Percentiles rank a stretch among this genome's conserved stretches.
phyloP scores from a whole-genome alignment of 768 basidiomycete species.

The Tulasnella sp. region DNA sequence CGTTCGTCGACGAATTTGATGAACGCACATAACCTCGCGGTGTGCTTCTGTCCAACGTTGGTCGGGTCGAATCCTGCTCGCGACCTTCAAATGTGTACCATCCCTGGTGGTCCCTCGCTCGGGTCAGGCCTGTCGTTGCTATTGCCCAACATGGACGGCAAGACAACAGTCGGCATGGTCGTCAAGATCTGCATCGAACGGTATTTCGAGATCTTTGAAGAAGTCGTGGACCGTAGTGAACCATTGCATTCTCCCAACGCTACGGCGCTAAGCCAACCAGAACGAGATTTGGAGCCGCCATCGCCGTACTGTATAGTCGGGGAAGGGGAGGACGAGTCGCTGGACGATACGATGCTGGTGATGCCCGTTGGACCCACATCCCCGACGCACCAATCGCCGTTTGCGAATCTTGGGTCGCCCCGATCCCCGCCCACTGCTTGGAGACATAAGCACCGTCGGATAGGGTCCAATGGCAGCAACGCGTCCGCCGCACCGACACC shows the following conservation, averaged over 20 bases:
- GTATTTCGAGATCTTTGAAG: conserved; percentile 81
- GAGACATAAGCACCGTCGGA: conserved; percentile 4
- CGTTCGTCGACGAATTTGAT: conserved; percentile 57
- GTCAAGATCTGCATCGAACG: conserved; percentile 67
- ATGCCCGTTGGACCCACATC: conserved; percentile 41
- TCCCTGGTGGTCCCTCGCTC: conserved; percentile 38
- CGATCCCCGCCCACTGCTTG: conserved; percentile 7
- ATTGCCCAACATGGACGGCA: conserved; percentile 31
- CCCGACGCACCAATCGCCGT: background rate
- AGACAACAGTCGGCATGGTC: conserved; percentile 55
- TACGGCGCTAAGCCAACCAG: background rate
- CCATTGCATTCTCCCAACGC: conserved; percentile 14
- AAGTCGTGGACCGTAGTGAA: conserved; percentile 53
- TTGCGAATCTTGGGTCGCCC: background rate
- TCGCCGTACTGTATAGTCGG: conserved; percentile 20
- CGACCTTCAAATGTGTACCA: conserved; percentile 62
- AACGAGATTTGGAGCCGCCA: background rate
- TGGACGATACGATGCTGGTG: conserved; percentile 62
- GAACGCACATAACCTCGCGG: conserved; percentile 71
- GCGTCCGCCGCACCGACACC: conserved; percentile 28
- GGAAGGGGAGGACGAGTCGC: conserved; percentile 49
- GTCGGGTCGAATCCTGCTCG: conserved; percentile 53
- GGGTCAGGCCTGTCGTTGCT: conserved; percentile 19
- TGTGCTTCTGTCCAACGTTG: conserved; percentile 71
- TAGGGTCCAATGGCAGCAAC: conserved; percentile 22